Conservation (phyloP, 805 yeast genomes). For the Pichia cabralensis region DNA sequence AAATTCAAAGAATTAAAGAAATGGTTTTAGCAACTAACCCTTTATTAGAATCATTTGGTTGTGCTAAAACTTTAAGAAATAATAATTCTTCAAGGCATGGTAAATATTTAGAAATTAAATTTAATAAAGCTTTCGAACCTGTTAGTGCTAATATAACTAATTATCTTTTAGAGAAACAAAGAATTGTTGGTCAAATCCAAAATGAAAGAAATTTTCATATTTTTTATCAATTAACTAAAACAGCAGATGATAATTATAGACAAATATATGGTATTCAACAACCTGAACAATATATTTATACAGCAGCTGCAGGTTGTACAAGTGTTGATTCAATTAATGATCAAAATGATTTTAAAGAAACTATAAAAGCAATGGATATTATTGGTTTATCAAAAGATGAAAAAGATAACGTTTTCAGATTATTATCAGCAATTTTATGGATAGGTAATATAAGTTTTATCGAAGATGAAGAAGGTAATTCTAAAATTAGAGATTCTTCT, state of each 20-base stretch:
- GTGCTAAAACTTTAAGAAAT: conserved; percentile 86
- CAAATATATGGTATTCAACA: conserved; percentile 81
- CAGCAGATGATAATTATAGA: conserved; percentile 77
- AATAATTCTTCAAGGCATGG: conserved; percentile 90
- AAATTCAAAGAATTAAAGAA: conserved; percentile 81
- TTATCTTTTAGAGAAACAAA: conserved; percentile 84
- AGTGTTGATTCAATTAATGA: conserved; percentile 85
- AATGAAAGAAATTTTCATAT: conserved; percentile 96
- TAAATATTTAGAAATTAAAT: conserved; percentile 83
- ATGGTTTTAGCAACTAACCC: conserved; percentile 98
- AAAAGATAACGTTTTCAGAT: conserved; percentile 82
- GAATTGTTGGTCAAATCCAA: conserved; percentile 91
- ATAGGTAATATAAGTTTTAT: conserved; percentile 82
- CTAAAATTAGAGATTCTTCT: conserved; percentile 70
- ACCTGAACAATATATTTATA: conserved; percentile 88
- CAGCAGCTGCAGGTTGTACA: conserved; percentile 78
- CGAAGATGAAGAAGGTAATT: conserved; percentile 82
- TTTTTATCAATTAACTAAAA: conserved; percentile 90
- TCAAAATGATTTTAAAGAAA: conserved; percentile 64
- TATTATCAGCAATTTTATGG: conserved; percentile 84
- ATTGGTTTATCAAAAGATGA: conserved; percentile 78
- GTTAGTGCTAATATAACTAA: conserved; percentile 94
- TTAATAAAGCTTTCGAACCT: conserved; percentile 76
- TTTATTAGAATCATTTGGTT: conserved; percentile 80
- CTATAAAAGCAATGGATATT: conserved; percentile 58